phyloP scores from a whole-genome alignment of 768 basidiomycete genomes.

The Crassisporium funariophilum region DNA sequence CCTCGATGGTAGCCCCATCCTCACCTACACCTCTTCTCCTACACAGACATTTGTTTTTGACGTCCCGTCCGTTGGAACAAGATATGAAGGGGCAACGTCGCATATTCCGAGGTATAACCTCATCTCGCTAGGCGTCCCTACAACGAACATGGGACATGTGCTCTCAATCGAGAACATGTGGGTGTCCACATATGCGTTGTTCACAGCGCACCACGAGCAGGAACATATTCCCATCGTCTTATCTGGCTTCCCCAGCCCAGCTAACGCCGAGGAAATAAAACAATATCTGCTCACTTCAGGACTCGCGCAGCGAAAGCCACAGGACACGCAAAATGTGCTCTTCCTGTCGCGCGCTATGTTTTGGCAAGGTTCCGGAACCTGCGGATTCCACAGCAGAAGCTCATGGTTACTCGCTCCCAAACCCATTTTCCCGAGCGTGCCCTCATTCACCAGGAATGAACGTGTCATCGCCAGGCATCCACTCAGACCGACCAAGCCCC shows the following conservation, averaged over 20 bases:
- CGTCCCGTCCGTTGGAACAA: slow-evolving; percentile 28
- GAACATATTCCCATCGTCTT: slow-evolving; percentile 44
- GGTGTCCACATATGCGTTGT: slow-evolving; percentile 44
- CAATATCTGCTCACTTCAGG: slow-evolving; percentile 42
- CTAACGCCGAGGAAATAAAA: slow-evolving; percentile 32
- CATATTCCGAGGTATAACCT: slow-evolving; percentile 32
- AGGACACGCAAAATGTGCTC: slow-evolving; percentile 24
- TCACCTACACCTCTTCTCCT: slow-evolving; percentile 18
- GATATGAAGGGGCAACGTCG: slow-evolving; percentile 27
- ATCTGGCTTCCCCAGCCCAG: slow-evolving; percentile 29
- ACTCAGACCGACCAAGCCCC: slow-evolving; percentile 51
- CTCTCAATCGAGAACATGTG: slow-evolving; percentile 37
- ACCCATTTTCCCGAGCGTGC: slow-evolving; percentile 37
- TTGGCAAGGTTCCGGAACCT: slow-evolving; percentile 53
- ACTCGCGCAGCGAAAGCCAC: slow-evolving; percentile 26
- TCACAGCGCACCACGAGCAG: slow-evolving; percentile 37
- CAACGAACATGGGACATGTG: slow-evolving; percentile 3
- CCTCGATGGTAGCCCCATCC: slow-evolving; percentile 22
- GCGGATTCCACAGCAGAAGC: slow-evolving; percentile 28
- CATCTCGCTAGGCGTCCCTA: slow-evolving; percentile 23
- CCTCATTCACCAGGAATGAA: slow-evolving; percentile 46
- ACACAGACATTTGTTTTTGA: slow-evolving; percentile 22
- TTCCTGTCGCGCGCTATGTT: slow-evolving; percentile 46
- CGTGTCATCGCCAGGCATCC: slow-evolving; percentile 53
- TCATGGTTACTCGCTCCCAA: slow-evolving; percentile 29